These are phyloP conservation scores for Syzygium grande DNA, from an alignment of 345 rosid genomes.

Conservation along the genomic window DNA sequence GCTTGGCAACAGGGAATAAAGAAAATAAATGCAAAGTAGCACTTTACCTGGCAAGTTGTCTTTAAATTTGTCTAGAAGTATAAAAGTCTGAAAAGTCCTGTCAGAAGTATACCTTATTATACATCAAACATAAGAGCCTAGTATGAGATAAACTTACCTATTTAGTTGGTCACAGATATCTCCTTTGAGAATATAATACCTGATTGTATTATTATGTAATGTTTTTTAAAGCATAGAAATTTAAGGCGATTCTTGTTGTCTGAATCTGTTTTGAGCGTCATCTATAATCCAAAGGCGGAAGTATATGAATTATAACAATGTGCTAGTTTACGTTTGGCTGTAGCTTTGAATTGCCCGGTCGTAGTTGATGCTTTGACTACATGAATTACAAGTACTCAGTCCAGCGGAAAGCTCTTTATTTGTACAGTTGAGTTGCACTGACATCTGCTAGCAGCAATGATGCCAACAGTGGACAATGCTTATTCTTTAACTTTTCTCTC, in stretches of 20 bases:
- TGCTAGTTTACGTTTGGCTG: neutral
- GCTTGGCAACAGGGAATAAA: no score
- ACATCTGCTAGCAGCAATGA: neutral
- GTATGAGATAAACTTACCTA: neutral
- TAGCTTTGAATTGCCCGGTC: neutral
- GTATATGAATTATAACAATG: neutral
- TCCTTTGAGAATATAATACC: neutral
- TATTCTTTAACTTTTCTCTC: neutral
- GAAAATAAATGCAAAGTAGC: neutral
- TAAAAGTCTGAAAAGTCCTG: neutral
- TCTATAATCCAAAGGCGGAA: neutral
- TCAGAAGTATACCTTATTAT: neutral
- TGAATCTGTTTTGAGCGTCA: neutral
- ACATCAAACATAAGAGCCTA: neutral
- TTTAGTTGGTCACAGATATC: neutral
- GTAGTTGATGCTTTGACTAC: neutral
- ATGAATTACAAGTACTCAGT: neutral
- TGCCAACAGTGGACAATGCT: neutral
- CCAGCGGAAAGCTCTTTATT: neutral
- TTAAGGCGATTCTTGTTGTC: neutral
- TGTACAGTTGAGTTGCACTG: neutral
- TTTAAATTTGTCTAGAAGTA: neutral
- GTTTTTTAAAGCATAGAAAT: neutral
- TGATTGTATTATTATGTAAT: neutral
- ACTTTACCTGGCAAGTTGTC: neutral